Conservation (phyloP, 768 basidiomycete species). For the Serendipita indica region DNA sequence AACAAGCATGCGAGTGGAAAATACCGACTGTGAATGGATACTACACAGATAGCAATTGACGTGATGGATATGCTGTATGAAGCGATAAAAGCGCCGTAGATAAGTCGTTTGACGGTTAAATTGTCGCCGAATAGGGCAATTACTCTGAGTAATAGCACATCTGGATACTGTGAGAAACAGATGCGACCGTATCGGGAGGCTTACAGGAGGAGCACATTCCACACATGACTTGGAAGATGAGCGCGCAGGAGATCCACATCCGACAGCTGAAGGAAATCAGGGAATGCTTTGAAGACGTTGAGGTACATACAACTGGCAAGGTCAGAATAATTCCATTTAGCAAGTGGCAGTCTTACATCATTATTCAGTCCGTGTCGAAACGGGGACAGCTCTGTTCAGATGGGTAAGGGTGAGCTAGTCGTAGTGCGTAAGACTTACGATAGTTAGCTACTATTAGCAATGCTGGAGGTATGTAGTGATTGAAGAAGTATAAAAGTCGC, state of each 20-base stretch:
- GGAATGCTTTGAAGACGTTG: not conserved
- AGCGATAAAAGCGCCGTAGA: not conserved
- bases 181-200: not conserved
- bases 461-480: not conserved
- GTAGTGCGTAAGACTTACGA: not conserved
- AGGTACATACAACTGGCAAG: not conserved
- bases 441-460: conserved; percentile 1
- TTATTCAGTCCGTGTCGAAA: not conserved
- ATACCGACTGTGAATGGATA: not conserved
- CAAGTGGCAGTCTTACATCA: not conserved
- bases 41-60: not conserved
- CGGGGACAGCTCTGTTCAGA: not conserved
- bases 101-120: not conserved
- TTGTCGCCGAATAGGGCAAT: not conserved
- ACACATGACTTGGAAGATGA: not conserved
- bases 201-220: conserved; percentile 8
- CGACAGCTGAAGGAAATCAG: not conserved
- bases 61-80: not conserved
- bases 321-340: not conserved
- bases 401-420: not conserved
- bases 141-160: not conserved
- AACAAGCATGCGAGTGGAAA: not conserved
- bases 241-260: not conserved
- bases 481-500: not conserved
- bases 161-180: not conserved